phyloP scores from a whole-genome alignment of 2,329 filamentous ascomycete genomes.

The Arthrobotrys entomopaga region DNA sequence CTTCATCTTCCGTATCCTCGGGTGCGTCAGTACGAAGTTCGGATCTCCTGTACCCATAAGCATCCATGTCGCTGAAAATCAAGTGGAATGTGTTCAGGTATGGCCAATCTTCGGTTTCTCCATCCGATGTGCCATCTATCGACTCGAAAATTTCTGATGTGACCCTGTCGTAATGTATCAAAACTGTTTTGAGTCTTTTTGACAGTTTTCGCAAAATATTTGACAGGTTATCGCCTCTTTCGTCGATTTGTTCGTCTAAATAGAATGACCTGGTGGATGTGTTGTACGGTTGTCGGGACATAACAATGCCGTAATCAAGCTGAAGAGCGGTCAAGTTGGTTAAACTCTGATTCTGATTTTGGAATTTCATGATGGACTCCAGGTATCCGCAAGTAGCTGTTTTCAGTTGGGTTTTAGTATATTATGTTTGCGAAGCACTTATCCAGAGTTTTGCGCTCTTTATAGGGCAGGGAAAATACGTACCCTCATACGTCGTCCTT shows the following conservation, averaged over 20 bases:
- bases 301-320: constrained; percentile 14
- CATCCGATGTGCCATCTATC: constrained; percentile 20
- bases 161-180: constrained; percentile 28
- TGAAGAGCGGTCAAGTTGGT: constrained; percentile 35
- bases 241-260: constrained; percentile 31
- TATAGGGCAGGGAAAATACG: constrained; percentile 8
- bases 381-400: constrained; percentile 38
- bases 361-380: constrained; percentile 30
- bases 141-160: constrained; percentile 41
- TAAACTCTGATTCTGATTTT: constrained; percentile 24
- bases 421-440: background rate
- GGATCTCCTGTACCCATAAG: constrained; percentile 40
- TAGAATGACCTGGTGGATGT: constrained; percentile 45
- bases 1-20: constrained; percentile 4
- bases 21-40: constrained; percentile 13
- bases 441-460: constrained; percentile 17
- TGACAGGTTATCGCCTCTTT: constrained; percentile 39
- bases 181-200: constrained; percentile 25
- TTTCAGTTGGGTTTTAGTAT: constrained; percentile 23
- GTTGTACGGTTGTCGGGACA: constrained; percentile 27
- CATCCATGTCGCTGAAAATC: constrained; percentile 31
- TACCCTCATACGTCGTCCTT: constrained; percentile 35
- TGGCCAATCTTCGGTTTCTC: constrained; percentile 39
- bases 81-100: constrained; percentile 33
- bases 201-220: constrained; percentile 35